These are phyloP conservation scores for Aspergillus aculeatus DNA, from an alignment of 2,329 filamentous ascomycete genomes.

Conservation along the genomic window DNA sequence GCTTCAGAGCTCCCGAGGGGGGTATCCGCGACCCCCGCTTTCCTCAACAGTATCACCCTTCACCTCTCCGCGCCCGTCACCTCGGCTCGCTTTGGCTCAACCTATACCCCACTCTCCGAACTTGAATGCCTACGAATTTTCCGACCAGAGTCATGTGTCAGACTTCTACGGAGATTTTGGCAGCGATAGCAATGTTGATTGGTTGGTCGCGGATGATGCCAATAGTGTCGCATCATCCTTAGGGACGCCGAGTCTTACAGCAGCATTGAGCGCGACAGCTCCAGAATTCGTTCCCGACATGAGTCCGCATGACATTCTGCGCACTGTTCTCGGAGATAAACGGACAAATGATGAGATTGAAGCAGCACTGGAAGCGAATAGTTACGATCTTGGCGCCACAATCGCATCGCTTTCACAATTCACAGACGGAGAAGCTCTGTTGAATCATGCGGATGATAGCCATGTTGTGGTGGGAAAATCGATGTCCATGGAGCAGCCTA, in stretches of 20 bases:
- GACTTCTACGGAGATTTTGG: conserved; percentile 91
- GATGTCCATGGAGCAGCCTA: conserved; percentile 68
- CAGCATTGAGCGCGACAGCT: conserved; percentile 72
- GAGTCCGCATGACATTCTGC: conserved; percentile 96
- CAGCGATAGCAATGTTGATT: conserved; percentile 85
- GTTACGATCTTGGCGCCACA: conserved; percentile 90
- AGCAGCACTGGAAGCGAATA: conserved; percentile 79
- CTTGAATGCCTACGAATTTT: conserved; percentile 94
- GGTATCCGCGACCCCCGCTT: conserved; percentile 73
- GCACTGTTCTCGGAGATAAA: conserved; percentile 86
- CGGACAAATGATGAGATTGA: conserved; percentile 94
- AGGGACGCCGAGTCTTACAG: conserved; percentile 66
- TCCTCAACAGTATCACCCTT: conserved; percentile 82
- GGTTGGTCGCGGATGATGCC: conserved; percentile 87
- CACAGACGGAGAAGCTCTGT: conserved; percentile 54
- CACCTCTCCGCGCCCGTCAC: conserved; percentile 88
- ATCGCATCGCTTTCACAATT: conserved; percentile 84
- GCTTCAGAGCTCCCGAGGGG: conserved; percentile 69
- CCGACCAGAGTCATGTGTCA: conserved; percentile 73
- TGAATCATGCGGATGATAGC: conserved; percentile 57
- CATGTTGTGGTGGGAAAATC: conserved; percentile 84
- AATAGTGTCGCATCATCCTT: conserved; percentile 76
- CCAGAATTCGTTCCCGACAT: conserved; percentile 86
- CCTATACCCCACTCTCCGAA: conserved; percentile 94
- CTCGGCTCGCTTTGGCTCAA: conserved; percentile 82